Base-by-base conservation (phyloP, 2,329 filamentous ascomycete genomes). In the Aspergillus pseudonomiae region DNA sequence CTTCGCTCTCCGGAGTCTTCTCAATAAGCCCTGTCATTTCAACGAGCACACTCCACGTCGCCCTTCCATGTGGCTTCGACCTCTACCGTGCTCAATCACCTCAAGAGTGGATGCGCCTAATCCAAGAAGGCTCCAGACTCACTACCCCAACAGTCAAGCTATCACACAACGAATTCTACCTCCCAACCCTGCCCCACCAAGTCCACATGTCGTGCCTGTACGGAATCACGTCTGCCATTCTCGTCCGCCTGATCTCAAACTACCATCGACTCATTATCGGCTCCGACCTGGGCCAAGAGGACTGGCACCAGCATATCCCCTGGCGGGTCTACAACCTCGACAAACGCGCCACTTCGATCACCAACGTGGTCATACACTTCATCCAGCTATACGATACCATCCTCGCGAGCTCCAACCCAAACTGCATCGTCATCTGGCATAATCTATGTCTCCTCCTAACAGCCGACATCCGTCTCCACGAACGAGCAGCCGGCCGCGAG, bases 341-440 rank as follows among this genome's bases (percentile, higher is more conserved):
- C 36, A n/a, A 21, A 36, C 52, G 52, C n/a, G 52, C 52, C 9
- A 24, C 6, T 19, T 36, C 32, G 11, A 36, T 21, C 6, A 54
- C 30, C 2, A 16, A 21, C 0, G 16, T 54, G 10, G 52, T 54
- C 2, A 30, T 54, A 11, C 52, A 32, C 3, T 54, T 54, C 52
- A 36, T 36, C 11, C 52, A 36, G 1, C 52, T 34, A 1, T 54
- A 54, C 7, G 52, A 54, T n/a, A 36, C 32, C 6, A 36, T 34
- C 21, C 30, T 54, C 2, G 30, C 16, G 3, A 24, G 16, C 12
- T n/a, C 52, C 1, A 54, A 54, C 19, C 52, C 52, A 2, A 54
- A 54, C 11, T 54, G 52, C 32, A 30, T 54, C 32, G 52, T 54
- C 30, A 54, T 54, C 10, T 54, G 52, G 52, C 52, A 54, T 36